phyloP scores from a whole-genome alignment of 2,329 filamentous ascomycete species.

The Phoma sp. region DNA sequence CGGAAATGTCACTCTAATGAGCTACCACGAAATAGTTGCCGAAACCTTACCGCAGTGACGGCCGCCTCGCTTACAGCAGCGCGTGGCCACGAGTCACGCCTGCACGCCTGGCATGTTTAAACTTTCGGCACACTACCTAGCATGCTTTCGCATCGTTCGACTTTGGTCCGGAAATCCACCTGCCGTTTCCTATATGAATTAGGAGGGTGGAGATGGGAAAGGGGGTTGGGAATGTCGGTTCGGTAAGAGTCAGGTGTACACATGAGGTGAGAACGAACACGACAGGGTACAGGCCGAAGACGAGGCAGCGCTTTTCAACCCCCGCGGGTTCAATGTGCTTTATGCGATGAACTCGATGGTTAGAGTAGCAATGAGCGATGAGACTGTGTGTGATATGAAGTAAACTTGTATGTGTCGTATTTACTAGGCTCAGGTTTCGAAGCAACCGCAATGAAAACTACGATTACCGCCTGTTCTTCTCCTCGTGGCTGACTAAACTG shows the following conservation, averaged over 20 bases:
- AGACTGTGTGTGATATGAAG: not conserved
- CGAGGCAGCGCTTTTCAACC: not conserved
- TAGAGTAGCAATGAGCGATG: not conserved
- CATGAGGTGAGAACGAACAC: not conserved
- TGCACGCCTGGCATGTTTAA: not conserved
- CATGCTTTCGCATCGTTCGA: not conserved
- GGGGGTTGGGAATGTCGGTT: not conserved
- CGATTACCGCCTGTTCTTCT: conserved; percentile 1
- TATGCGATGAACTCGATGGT: not conserved
- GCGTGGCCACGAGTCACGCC: not conserved
- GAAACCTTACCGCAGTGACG: conserved; percentile 9
- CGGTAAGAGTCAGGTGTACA: not conserved
- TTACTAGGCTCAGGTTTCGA: not conserved
- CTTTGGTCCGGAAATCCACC: not conserved
- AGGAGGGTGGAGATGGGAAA: not conserved
- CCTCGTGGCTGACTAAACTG: conserved; percentile 24
- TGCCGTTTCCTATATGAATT: conserved; percentile 3
- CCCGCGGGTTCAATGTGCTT: not conserved
- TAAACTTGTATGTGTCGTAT: not conserved
- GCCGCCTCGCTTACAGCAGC: conserved; percentile 2
- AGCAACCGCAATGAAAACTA: not conserved
- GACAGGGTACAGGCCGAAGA: not conserved
- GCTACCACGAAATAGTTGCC: not conserved
- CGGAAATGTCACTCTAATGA: not conserved
- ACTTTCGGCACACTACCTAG: not conserved